Conservation (phyloP, 306 rosid genomes). For the Pueraria montana region DNA sequence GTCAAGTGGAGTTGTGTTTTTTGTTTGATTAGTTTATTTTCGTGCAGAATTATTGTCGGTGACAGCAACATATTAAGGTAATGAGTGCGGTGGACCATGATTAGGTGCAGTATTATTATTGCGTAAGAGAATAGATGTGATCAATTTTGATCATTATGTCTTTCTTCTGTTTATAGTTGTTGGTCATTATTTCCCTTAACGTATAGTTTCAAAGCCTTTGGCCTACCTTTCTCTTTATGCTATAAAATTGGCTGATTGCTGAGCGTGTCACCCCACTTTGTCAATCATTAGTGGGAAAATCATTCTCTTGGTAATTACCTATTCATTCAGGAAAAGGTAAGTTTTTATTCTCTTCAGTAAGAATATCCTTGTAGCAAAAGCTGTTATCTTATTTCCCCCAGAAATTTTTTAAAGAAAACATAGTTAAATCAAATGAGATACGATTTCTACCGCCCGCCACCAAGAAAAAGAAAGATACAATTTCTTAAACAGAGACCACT, state of each 20-base stretch:
- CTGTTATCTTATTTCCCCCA: background rate
- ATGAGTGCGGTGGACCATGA: conserved; percentile 39
- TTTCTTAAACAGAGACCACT: background rate
- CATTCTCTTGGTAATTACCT: background rate
- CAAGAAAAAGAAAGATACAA: background rate
- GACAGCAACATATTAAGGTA: conserved; percentile 28
- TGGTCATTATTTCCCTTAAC: conserved; percentile 35
- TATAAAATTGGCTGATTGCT: conserved; percentile 28
- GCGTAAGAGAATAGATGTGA: conserved; percentile 21
- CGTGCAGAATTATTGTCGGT: conserved; percentile 33
- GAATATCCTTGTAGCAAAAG: background rate
- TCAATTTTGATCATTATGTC: conserved; percentile 30
- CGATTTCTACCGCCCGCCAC: background rate
- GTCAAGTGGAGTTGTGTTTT: background rate
- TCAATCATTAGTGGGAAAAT: conserved; percentile 24
- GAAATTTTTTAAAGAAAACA: background rate
- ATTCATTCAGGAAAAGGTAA: conserved; percentile 5
- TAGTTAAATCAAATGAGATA: conserved; percentile 10
- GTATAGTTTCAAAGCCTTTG: conserved; percentile 12
- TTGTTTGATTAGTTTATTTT: background rate
- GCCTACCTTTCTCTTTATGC: conserved; percentile 36
- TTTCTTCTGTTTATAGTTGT: conserved; percentile 34
- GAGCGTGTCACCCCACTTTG: conserved; percentile 23
- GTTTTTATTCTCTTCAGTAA: background rate
- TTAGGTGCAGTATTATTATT: conserved; percentile 41